phyloP scores from a whole-genome alignment of 352 stramenopile species.

The Globisporangium spinosum region DNA sequence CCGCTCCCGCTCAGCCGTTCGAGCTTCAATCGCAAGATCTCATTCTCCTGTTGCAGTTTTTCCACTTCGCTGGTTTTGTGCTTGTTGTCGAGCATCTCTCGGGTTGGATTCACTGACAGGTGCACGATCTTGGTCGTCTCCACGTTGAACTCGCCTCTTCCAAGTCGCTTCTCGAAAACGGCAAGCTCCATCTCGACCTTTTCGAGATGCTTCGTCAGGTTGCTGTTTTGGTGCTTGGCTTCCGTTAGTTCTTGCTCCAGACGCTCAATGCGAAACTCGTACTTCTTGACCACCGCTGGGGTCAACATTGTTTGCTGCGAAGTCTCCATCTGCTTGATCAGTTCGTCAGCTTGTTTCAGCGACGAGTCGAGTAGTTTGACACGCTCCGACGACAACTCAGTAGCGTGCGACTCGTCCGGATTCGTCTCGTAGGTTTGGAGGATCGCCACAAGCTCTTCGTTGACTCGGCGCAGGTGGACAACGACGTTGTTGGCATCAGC shows the following conservation, averaged over 20 bases:
- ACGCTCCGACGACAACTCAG: slow-evolving; percentile 26
- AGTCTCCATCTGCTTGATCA: slow-evolving; percentile 12
- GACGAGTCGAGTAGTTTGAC: slow-evolving; percentile 43
- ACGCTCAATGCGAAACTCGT: slow-evolving; percentile 45
- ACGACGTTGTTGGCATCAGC: slow-evolving; percentile 35
- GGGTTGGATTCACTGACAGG: slow-evolving; percentile 75
- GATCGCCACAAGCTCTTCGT: slow-evolving; percentile 58
- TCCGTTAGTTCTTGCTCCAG: slow-evolving; percentile 47
- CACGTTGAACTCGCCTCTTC: slow-evolving; percentile 72
- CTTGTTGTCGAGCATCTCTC: slow-evolving; percentile 56
- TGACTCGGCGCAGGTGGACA: slow-evolving; percentile 44
- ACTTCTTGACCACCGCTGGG: slow-evolving; percentile 36
- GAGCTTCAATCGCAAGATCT: slow-evolving; percentile 42
- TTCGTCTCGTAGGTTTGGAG: slow-evolving; percentile 61
- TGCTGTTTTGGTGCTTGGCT: slow-evolving; percentile 42
- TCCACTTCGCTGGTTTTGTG: slow-evolving; percentile 34
- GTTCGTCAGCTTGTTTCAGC: slow-evolving; percentile 43
- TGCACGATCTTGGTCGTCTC: slow-evolving; percentile 86
- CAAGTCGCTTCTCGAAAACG: slow-evolving; percentile 68
- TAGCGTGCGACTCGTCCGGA: slow-evolving; percentile 31
- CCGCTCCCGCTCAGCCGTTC: slow-evolving; percentile 29
- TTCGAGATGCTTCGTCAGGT: slow-evolving; percentile 57
- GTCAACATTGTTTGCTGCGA: slow-evolving; percentile 37
- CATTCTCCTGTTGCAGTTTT: slow-evolving; percentile 50
- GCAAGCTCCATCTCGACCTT: slow-evolving; percentile 59